phyloP scores from a whole-genome alignment of 2,329 filamentous ascomycete genomes.

The Fusarium protoensiforme region DNA sequence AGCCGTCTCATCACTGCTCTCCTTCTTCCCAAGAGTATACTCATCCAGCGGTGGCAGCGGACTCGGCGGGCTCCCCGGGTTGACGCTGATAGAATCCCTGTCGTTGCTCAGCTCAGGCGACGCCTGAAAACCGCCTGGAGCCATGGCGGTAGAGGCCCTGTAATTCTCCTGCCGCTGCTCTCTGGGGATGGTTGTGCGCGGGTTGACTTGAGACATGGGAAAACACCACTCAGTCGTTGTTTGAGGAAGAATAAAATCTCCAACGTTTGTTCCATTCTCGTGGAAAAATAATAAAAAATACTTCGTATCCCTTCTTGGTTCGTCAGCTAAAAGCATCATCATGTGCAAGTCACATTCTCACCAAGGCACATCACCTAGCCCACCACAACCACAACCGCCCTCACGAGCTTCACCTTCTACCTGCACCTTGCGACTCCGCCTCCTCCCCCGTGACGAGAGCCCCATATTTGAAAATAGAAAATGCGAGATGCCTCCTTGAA shows the following conservation, averaged over 20 bases:
- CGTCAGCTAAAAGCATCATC: background rate
- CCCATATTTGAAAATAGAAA: background rate
- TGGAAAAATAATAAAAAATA: background rate
- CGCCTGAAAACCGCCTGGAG: conserved; percentile 10
- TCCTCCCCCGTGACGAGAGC: conserved; percentile 24
- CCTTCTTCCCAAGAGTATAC: conserved; percentile 16
- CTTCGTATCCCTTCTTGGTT: background rate
- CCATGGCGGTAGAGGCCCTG: conserved; percentile 29
- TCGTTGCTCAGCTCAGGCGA: conserved; percentile 33
- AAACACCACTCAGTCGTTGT: background rate
- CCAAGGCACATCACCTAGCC: background rate
- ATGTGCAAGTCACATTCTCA: conserved; percentile 16
- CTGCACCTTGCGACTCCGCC: conserved; percentile 14
- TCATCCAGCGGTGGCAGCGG: conserved; percentile 35
- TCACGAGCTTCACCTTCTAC: conserved; percentile 26
- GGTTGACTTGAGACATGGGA: conserved; percentile 30
- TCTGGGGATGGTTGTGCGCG: conserved; percentile 7
- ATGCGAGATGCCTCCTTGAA: conserved; percentile 5
- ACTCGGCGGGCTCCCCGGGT: conserved; percentile 41
- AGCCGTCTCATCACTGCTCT: conserved; percentile 5
- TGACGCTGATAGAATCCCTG: conserved; percentile 42
- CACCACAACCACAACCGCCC: background rate
- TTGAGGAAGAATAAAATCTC: background rate
- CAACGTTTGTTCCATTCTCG: background rate
- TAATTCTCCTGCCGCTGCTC: conserved; percentile 26